Base-by-base conservation (phyloP, 371 early-diverging fungal genomes). In the Mortierella sp. region DNA sequence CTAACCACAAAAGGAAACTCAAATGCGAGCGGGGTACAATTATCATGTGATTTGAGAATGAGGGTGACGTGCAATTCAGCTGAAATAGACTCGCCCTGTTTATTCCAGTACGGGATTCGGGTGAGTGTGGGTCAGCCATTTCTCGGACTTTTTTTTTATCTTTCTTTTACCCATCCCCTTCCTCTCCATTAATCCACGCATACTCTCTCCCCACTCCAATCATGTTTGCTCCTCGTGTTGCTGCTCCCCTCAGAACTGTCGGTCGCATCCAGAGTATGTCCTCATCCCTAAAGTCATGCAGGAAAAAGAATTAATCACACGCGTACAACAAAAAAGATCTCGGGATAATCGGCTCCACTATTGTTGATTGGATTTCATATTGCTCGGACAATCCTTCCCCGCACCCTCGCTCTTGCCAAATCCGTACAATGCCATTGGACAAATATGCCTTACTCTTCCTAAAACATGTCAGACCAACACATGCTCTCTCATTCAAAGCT, bases 221-320 rank as follows among this genome's bases (percentile, higher is more conserved):
- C 61, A 77, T 77, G 78, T 72, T 77, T 60, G 68, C 72, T 26
- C 19, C 78, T 42, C 78, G 78, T 64, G 32, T 62, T 49, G 68
- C 72, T 53, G 66, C 78, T 62, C 69, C 78, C 55, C 67, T 77
- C 53, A 67, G 68, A 51, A 64, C 65, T 35, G 58, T 61, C 49
- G 66, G 72, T 31, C 77, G 69, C 42, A 35, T 71, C 34, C 76
- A 76, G 68, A 67, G 77, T 76, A 77, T 56, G 68, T 35, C 32
- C 23, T 12, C 4, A 57, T 35, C 26, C 57, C 47, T 15, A 8
- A 17, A 40, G 43, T 10, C 60, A 29, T 58, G 49, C 45, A 54
- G 40, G 53, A 55, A 34, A 35, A 42, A 26, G 45, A 60, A 19
- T 45, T n/a, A 58, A 35, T 60, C 29, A 28, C n/a, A 35, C 53